A percentile compares a stretch with the other conserved stretches of the same genome.
Conservation (phyloP, 2,329 filamentous ascomycete genomes). For the Sclerotinia borealis region DNA sequence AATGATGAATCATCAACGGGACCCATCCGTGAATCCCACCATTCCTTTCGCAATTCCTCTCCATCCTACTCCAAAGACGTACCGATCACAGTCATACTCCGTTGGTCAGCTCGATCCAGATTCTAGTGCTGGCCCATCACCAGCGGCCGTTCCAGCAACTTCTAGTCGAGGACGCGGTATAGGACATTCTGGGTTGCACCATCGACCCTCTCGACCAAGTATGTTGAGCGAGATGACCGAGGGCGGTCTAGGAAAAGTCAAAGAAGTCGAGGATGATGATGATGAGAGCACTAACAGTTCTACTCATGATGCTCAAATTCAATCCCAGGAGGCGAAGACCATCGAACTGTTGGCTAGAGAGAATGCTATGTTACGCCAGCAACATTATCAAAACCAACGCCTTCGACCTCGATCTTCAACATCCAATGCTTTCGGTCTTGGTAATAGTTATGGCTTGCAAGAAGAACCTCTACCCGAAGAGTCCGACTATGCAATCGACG, state of each 20-base stretch:
- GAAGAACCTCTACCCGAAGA: conserved; percentile 58
- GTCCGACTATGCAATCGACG: conserved; percentile 67
- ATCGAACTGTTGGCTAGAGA: conserved; percentile 58
- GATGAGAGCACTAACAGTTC: conserved; percentile 51
- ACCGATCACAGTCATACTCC: conserved; percentile 93
- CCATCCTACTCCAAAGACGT: conserved; percentile 85
- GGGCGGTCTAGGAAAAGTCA: conserved; percentile 60
- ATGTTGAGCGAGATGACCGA: conserved; percentile 69
- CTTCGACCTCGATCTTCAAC: conserved; percentile 55
- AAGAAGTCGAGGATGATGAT: conserved; percentile 64
- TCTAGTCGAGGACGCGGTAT: conserved; percentile 33
- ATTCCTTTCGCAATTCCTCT: conserved; percentile 84
- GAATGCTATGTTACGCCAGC: conserved; percentile 55
- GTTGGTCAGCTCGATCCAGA: conserved; percentile 83
- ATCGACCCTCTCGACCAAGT: conserved; percentile 73
- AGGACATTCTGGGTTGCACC: conserved; percentile 66
- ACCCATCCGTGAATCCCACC: conserved; percentile 52
- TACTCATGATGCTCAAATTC: conserved; percentile 47
- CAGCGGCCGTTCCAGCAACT: conserved; percentile 20
- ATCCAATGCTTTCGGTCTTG: conserved; percentile 43
- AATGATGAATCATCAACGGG: conserved; percentile 43
- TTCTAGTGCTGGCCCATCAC: conserved; percentile 25
- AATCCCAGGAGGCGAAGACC: conserved; percentile 51
- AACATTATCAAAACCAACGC: conserved; percentile 49
- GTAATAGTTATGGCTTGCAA: conserved; percentile 54